Conservation (phyloP, 257 asterid species). For the Solanum paucissectum region DNA sequence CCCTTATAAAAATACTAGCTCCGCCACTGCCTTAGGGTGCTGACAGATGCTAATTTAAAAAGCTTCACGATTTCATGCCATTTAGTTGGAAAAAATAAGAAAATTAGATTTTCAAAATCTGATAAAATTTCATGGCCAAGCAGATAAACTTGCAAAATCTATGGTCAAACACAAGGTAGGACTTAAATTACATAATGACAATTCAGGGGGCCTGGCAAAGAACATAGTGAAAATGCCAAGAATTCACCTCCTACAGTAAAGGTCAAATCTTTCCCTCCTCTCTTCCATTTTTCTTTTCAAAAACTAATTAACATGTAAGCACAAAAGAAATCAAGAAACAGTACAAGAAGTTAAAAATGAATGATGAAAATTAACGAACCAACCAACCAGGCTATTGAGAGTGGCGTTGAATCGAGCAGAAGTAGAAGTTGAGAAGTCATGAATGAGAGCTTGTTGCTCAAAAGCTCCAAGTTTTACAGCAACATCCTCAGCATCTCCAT, state of each 20-base stretch:
- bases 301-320: neutral
- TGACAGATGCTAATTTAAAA: too few relatives aligned
- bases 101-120: neutral
- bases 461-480: neutral
- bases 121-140: neutral
- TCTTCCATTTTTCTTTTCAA: neutral
- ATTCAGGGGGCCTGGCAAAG: too few relatives aligned
- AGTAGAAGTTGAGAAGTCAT: neutral
- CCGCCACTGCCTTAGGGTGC: too few relatives aligned
- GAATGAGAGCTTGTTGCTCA: slow-evolving; percentile 1
- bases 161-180: neutral
- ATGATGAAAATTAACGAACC: neutral
- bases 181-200: neutral
- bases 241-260: neutral
- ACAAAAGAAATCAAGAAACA: neutral
- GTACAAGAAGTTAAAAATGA: neutral
- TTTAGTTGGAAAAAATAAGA: neutral
- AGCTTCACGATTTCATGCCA: too few relatives aligned
- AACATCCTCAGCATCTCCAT: neutral
- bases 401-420: neutral
- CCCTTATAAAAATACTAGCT: too few relatives aligned
- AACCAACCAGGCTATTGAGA: slow-evolving; percentile 2
- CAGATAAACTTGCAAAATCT: neutral
- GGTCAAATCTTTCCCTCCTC: neutral
- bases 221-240: neutral